A percentile compares a stretch with the other conserved stretches of the same genome.
Conservation (phyloP, 2,329 filamentous ascomycete genomes). For the Cylindrodendrum hubeiense region DNA sequence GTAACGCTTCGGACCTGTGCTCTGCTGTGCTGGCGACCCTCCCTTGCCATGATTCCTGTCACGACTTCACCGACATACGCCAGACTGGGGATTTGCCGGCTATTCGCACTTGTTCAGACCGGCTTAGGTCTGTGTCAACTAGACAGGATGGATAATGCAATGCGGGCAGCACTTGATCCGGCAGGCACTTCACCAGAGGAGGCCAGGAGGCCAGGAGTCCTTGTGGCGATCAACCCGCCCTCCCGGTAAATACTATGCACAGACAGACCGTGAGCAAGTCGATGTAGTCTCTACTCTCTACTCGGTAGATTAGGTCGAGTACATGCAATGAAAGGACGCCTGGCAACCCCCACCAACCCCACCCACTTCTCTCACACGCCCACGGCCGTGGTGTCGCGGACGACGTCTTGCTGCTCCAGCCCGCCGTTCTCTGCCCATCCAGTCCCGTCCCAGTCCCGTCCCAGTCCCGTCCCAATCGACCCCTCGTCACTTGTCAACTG, state of each 20-base stretch:
- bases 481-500: not conserved
- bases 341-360: conserved; percentile 12
- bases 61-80: conserved; percentile 5
- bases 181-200: not conserved
- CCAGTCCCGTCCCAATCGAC: too few relatives aligned
- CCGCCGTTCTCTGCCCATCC: not conserved
- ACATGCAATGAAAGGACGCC: not conserved
- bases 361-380: conserved; percentile 6
- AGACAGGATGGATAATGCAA: not conserved
- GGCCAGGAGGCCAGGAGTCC: not conserved
- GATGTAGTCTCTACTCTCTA: not conserved
- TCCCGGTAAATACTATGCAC: not conserved
- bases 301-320: not conserved
- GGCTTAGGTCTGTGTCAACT: not conserved
- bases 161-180: not conserved
- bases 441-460: too few relatives aligned
- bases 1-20: not conserved
- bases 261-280: not conserved
- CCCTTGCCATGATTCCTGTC: not conserved
- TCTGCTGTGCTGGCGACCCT: not conserved
- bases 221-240: conserved; percentile 1
- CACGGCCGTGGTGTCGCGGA: not conserved
- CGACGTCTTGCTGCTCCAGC: not conserved
- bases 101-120: not conserved
- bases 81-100: not conserved